Conservation (phyloP, 805 yeast genomes). For the Saccharomyces jurei region DNA sequence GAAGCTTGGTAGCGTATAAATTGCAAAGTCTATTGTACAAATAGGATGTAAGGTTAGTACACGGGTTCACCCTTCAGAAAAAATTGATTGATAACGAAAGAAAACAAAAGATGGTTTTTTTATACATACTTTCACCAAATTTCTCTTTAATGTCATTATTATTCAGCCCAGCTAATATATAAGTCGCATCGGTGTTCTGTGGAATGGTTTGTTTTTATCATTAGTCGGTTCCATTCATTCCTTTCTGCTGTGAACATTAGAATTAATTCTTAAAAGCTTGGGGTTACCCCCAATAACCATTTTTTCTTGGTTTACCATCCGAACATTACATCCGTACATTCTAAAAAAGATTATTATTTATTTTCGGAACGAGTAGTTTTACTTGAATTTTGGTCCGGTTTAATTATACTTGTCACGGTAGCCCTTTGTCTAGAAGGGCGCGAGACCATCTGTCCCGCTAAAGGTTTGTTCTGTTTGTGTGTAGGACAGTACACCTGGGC, state of each 20-base stretch:
- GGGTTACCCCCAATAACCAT: not conserved
- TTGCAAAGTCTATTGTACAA: conserved; percentile 3
- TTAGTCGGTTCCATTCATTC: not conserved
- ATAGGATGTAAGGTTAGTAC: conserved; percentile 1
- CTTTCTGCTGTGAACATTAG: not conserved
- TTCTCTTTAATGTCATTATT: not conserved
- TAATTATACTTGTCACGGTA: not conserved
- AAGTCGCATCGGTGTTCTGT: not conserved
- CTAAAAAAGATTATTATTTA: not conserved
- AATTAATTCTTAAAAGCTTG: not conserved
- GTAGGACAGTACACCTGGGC: not conserved
- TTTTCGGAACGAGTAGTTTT: not conserved
- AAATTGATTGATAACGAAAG: not conserved
- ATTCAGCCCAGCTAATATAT: not conserved
- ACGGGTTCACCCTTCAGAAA: not conserved
- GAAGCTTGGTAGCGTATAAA: conserved; percentile 11
- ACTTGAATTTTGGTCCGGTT: not conserved
- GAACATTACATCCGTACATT: not conserved
- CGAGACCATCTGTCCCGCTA: not conserved
- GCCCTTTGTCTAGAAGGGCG: not conserved
- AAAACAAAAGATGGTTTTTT: not conserved
- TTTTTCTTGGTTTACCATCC: not conserved
- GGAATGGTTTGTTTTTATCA: not conserved
- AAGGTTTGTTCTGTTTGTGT: not conserved
- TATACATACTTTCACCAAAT: not conserved